Conservation (phyloP, 139 green algal genomes). For the Coelastrella sp. region DNA sequence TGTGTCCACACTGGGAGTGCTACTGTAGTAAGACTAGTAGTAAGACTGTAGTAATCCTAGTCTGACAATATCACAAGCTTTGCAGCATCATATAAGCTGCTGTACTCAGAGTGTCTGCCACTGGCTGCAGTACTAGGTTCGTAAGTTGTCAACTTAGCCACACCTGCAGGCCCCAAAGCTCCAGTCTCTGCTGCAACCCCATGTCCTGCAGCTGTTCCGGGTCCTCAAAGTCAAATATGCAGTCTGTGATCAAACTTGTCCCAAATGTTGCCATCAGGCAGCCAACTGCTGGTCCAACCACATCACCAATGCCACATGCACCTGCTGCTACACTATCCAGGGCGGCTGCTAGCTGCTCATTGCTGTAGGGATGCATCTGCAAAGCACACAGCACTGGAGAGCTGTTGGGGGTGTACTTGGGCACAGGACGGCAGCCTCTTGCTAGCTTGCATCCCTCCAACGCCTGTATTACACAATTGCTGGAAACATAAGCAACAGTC, state of each 20-base stretch:
- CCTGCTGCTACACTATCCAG: constrained; percentile 56
- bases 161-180: constrained; percentile 76
- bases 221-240: constrained; percentile 81
- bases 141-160: not conserved
- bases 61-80: too few relatives aligned
- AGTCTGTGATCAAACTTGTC: constrained; percentile 78
- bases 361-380: constrained; percentile 12
- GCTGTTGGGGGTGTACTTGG: too few relatives aligned
- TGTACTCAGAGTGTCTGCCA: too few relatives aligned
- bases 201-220: constrained; percentile 64
- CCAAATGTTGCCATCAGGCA: constrained; percentile 83
- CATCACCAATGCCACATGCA: constrained; percentile 61
- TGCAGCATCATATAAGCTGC: too few relatives aligned
- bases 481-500: too few relatives aligned
- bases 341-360: constrained; percentile 41
- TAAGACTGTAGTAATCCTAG: too few relatives aligned
- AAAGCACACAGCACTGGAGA: not conserved
- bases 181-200: constrained; percentile 71
- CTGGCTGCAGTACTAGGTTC: not conserved
- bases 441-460: too few relatives aligned
- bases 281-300: constrained; percentile 73
- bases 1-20: too few relatives aligned
- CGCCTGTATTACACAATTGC: too few relatives aligned
- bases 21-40: too few relatives aligned
- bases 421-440: too few relatives aligned